phyloP scores from a whole-genome alignment of 2,329 filamentous ascomycete species.

The Oidium heveae region DNA sequence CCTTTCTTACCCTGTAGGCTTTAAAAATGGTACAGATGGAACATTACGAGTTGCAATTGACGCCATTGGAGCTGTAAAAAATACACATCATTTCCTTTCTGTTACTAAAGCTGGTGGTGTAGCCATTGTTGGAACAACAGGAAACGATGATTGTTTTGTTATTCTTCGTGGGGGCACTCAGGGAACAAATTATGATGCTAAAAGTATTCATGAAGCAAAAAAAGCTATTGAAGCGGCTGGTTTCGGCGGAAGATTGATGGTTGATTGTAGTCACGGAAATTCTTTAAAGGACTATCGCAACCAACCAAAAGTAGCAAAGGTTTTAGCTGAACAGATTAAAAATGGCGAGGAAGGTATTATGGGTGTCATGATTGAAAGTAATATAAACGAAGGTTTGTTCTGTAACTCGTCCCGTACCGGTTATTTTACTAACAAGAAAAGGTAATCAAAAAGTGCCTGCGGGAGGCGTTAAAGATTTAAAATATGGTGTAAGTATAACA shows the following conservation, averaged over 20 bases:
- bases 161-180: constrained; percentile 78
- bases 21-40: constrained; percentile 98
- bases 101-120: constrained; percentile 94
- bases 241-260: constrained; percentile 77
- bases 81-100: constrained; percentile 93
- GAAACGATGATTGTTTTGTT: constrained; percentile 94
- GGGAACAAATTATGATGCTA: constrained; percentile 82
- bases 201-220: constrained; percentile 55
- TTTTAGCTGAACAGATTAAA: constrained; percentile 60
- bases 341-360: constrained; percentile 73
- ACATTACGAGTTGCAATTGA: constrained; percentile 80
- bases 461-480: constrained; percentile 52
- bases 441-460: constrained; percentile 63
- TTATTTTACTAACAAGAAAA: not conserved
- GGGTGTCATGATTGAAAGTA: constrained; percentile 96
- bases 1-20: constrained; percentile 89
- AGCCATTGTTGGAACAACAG: constrained; percentile 75
- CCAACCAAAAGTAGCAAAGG: constrained; percentile 76
- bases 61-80: constrained; percentile 65
- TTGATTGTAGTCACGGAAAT: constrained; percentile 97
- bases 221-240: constrained; percentile 60
- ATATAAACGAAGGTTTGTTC: constrained; percentile 50
- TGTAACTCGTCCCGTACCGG: not conserved
- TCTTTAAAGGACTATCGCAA: constrained; percentile 95
- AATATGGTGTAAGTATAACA: constrained; percentile 83